These are phyloP conservation scores for Syzygium aqueum DNA, from an alignment of 345 rosid genomes.

Conservation along the genomic window DNA sequence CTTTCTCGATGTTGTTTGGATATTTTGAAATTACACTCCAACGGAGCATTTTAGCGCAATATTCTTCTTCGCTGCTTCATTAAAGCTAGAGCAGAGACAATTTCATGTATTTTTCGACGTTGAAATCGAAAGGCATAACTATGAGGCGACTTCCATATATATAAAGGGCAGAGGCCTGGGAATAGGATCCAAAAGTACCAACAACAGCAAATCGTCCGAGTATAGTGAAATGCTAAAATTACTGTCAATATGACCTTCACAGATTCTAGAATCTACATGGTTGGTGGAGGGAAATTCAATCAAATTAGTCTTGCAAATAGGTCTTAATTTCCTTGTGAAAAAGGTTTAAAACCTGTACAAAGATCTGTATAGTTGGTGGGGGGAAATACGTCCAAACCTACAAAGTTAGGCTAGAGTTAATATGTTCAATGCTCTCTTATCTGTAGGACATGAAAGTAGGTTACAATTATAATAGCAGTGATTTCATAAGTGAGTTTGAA, in stretches of 20 bases:
- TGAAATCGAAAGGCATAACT: neutral
- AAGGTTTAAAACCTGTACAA: neutral
- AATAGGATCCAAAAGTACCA: neutral
- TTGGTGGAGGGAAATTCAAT: neutral
- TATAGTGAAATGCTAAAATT: no score
- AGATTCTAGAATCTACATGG: neutral
- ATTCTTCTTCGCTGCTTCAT: neutral
- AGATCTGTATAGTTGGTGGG: no score
- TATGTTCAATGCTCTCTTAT: rapidly evolving
- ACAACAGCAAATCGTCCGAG: neutral
- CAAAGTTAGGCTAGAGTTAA: neutral
- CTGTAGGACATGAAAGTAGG: rapidly evolving
- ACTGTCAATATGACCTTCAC: neutral
- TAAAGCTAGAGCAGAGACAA: neutral
- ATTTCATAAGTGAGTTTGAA: neutral
- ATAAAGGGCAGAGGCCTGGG: neutral
- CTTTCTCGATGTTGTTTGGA: neutral
- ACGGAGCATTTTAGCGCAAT: no score
- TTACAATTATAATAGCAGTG: neutral
- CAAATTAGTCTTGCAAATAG: no score
- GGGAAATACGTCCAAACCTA: no score
- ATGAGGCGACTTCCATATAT: neutral
- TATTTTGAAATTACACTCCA: neutral
- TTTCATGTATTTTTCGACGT: no score
- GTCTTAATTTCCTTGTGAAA: neutral